Percentiles rank a stretch among this genome's conserved stretches.
Evolutionary conservation across 2,329 filamentous ascomycete species (phyloP).

Genomic region (Calonectria crousiana): DNA sequence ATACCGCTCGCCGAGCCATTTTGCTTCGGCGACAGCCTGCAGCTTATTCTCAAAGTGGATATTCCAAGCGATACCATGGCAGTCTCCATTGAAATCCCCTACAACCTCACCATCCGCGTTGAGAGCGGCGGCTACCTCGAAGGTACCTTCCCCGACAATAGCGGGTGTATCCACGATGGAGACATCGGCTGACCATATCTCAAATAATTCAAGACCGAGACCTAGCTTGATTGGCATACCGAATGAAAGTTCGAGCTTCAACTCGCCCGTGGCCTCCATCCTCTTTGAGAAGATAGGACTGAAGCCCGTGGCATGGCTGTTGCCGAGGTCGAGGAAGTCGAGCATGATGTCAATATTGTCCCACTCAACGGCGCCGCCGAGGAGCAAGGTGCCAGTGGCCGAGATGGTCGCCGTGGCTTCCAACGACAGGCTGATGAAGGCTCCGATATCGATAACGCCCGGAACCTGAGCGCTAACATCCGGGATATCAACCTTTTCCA

Average conservation of each 20-base stretch:
- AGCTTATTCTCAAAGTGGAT: conserved; percentile 15
- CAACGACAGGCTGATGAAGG: conserved; percentile 5
- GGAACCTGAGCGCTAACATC: neutral
- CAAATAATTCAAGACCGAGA: conserved; percentile 1
- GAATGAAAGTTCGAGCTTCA: neutral
- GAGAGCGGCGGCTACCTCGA: neutral
- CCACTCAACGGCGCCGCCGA: conserved; percentile 2
- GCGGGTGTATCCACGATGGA: conserved; percentile 15
- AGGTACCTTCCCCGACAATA: neutral
- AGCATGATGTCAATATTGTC: conserved; percentile 11
- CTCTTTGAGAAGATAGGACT: neutral
- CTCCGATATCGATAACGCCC: neutral
- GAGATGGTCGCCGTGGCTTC: neutral
- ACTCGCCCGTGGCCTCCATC: neutral
- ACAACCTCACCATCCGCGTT: neutral
- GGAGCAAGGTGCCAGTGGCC: conserved; percentile 10
- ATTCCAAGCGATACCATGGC: conserved; percentile 16
- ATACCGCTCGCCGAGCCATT: neutral
- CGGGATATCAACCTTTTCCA: neutral
- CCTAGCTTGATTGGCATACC: conserved; percentile 13
- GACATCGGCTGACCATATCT: neutral
- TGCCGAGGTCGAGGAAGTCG: neutral
- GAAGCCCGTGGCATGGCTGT: neutral
- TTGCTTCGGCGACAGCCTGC: neutral
- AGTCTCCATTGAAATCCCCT: neutral